These are phyloP conservation scores for Rhynchosporium graminicola DNA, from an alignment of 2,329 filamentous ascomycete genomes.

Conservation along the genomic window DNA sequence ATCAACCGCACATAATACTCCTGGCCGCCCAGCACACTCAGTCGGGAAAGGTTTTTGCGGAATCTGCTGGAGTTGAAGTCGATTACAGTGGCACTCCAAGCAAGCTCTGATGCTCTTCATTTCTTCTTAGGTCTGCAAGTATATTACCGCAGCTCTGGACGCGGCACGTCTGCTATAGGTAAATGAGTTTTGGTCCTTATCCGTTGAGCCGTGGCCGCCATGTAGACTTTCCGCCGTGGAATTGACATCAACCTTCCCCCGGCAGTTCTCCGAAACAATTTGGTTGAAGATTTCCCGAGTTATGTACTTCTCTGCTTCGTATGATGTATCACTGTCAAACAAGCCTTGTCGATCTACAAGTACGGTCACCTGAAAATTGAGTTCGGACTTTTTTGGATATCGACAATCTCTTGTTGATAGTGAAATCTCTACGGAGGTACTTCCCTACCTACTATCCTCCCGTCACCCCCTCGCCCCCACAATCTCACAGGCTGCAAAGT, in stretches of 20 bases:
- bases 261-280: neutral
- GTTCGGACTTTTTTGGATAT: neutral
- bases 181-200: neutral
- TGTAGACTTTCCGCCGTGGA: neutral
- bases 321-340: neutral
- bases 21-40: neutral
- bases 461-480: conserved; percentile 6
- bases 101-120: neutral
- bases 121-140: neutral
- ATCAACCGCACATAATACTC: neutral
- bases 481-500: neutral
- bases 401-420: conserved; percentile 9
- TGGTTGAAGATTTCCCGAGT: neutral
- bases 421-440: neutral
- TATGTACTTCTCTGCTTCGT: neutral
- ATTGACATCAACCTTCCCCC: too few relatives aligned
- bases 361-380: too few relatives aligned
- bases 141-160: neutral
- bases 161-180: too few relatives aligned
- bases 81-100: neutral
- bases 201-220: neutral
- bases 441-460: neutral
- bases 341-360: neutral
- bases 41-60: neutral
- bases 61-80: neutral